phyloP scores from a whole-genome alignment of 768 basidiomycete species.

The Pholiota microspora region DNA sequence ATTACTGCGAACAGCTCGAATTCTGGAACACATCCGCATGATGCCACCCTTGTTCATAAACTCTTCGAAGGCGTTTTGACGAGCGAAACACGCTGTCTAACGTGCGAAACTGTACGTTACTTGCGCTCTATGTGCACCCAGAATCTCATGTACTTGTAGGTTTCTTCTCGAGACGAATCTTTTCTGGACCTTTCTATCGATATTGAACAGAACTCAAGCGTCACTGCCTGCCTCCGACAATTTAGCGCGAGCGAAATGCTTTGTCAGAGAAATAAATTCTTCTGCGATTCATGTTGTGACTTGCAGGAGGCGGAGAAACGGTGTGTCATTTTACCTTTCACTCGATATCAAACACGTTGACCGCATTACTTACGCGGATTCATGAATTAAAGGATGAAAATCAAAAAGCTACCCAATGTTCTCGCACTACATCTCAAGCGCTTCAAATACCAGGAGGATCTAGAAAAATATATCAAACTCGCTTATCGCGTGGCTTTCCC shows the following conservation, averaged over 20 bases:
- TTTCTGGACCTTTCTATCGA: constrained; percentile 99
- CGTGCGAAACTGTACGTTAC: constrained; percentile 87
- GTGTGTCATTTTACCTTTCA: constrained; percentile 38
- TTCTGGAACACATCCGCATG: constrained; percentile 43
- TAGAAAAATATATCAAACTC: constrained; percentile 90
- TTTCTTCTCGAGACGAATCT: constrained; percentile 91
- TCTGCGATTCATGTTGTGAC: constrained; percentile 95
- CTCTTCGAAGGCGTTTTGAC: constrained; percentile 94
- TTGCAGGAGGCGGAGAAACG: constrained; percentile 98
- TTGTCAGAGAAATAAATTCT: constrained; percentile 97
- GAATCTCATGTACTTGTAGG: constrained; percentile 39
- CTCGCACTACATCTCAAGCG: constrained; percentile 95
- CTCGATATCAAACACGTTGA: not conserved
- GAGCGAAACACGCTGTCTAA: constrained; percentile 96
- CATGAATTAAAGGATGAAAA: constrained; percentile 84
- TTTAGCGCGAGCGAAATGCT: constrained; percentile 99
- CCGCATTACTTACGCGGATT: constrained; percentile 6
- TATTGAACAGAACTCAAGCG: constrained; percentile 96
- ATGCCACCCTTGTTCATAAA: constrained; percentile 81
- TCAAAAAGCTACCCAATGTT: constrained; percentile 93
- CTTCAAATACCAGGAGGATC: constrained; percentile 97
- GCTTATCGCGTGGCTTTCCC: constrained; percentile 97
- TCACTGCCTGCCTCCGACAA: constrained; percentile 92
- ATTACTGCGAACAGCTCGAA: constrained; percentile 43
- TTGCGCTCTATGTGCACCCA: constrained; percentile 4